These are phyloP conservation scores for Cystoderma amianthinum DNA, from an alignment of 768 basidiomycete species.

Conservation along the genomic window DNA sequence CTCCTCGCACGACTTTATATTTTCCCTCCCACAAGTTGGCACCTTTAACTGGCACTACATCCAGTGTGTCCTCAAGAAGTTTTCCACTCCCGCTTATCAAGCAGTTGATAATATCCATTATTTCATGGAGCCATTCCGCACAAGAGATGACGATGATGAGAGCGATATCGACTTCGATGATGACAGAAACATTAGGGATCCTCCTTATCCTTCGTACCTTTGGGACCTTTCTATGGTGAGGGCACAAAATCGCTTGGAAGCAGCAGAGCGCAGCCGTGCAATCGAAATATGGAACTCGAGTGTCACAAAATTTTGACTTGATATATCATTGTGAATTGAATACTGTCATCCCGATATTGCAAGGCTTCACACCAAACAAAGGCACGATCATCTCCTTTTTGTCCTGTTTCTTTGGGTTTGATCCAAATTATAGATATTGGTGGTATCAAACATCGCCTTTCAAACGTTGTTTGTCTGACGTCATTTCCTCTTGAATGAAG, in stretches of 20 bases:
- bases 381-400: no score
- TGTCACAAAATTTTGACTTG: no score
- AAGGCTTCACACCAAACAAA: no score
- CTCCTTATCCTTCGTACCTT: slow-evolving; percentile 14
- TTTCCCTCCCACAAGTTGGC: slow-evolving; percentile 8
- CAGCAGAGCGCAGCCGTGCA: slow-evolving; percentile 5
- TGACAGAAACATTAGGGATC: slow-evolving; percentile 10
- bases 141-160: slow-evolving; percentile 8
- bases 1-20: slow-evolving; percentile 6
- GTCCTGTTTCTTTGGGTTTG: no score
- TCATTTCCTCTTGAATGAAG: no score
- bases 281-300: neutral
- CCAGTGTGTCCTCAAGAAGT: slow-evolving; percentile 13
- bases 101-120: slow-evolving; percentile 7
- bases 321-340: no score
- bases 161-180: slow-evolving; percentile 12
- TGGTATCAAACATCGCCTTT: no score
- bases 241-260: slow-evolving; percentile 9
- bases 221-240: slow-evolving; percentile 12
- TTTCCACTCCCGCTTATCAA: slow-evolving; percentile 9
- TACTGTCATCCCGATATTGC: no score
- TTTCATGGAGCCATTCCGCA: slow-evolving; percentile 8
- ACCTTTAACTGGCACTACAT: slow-evolving; percentile 4
- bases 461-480: no score
- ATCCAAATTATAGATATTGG: no score